Base-by-base conservation (phyloP, 2,329 filamentous ascomycete genomes). In the Pezicula radicicola region DNA sequence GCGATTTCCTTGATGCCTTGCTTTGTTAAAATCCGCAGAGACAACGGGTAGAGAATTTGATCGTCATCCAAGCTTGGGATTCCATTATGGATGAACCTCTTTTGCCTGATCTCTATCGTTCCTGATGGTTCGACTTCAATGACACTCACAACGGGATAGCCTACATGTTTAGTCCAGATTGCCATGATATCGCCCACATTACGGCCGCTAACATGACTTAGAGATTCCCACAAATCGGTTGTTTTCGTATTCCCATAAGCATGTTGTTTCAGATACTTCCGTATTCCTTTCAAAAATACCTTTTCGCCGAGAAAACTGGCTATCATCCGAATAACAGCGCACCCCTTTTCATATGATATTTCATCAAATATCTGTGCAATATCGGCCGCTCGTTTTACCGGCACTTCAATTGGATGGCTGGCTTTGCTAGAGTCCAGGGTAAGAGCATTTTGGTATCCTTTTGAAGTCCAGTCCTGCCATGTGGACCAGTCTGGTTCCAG, bases 311-410 rank as follows among this genome's bases (percentile, higher is more conserved):
- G 71, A 56, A 87, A 85, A 63, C 84, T 85, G 21, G 84, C 87
- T 55, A 89, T 83, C 86, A 89, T 89, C 62, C 85, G 80, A 48
- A 89, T 72, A 19, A 89, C 82, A 55, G 83, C 84, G 15, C 83
- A 87, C 13, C 85, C 86, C 71, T 89, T 89, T 36, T 81, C 83
- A 70, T 89, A 89, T 3, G 85, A 87, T 52, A 89, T 89, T 39
- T 81, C 81, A 64, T 89, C 85, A 63, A 89, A 89, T 58, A 88
- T 87, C 69, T 88, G 84, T 68, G 85, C 87, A 67, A 88, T 52
- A 6, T 50, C 43, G 12, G 28, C 41, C 2, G 48, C 40, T 18
- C 41, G 48, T 21, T 47, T 46, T n/a, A 51, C 51, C 6, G 54
- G 52, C 12, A 46, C 51, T 19, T 58, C 51, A 19, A 60, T 53